Evolutionary conservation across 257 asterid species (phyloP).

Genomic region (Oldenlandia corymbosa): DNA sequence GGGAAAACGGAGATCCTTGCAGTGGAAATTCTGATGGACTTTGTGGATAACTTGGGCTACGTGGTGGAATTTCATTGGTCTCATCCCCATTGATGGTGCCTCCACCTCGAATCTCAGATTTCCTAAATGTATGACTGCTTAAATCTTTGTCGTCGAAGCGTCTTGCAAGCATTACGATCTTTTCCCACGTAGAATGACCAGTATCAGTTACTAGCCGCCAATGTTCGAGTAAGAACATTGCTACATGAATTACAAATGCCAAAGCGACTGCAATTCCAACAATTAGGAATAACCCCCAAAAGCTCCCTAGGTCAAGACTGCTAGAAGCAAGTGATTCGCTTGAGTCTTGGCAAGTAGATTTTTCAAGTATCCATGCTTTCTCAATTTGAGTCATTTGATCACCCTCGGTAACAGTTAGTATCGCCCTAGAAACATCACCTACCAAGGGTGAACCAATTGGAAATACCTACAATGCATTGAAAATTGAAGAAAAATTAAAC

Average conservation of each 20-base stretch:
- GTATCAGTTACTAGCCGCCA: slow-evolving; percentile 14
- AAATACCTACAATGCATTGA: slow-evolving; percentile 38
- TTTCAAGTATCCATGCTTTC: slow-evolving; percentile 28
- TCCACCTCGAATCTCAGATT: slow-evolving; percentile 10
- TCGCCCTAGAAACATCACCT: slow-evolving; percentile 47
- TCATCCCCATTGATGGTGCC: slow-evolving; percentile 2
- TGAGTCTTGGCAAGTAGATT: neutral
- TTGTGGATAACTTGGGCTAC: slow-evolving; percentile 6
- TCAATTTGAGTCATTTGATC: slow-evolving; percentile 34
- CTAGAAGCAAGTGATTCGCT: slow-evolving; percentile 17
- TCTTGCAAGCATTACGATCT: slow-evolving; percentile 12
- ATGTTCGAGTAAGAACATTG: slow-evolving; percentile 27
- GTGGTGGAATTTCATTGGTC: slow-evolving; percentile 3
- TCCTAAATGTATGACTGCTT: slow-evolving; percentile 36
- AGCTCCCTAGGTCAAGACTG: slow-evolving; percentile 42
- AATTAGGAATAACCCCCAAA: slow-evolving; percentile 47
- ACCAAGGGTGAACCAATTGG: slow-evolving; percentile 54
- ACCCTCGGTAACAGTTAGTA: slow-evolving; percentile 44
- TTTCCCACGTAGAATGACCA: slow-evolving; percentile 23
- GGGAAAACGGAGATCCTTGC: slow-evolving; percentile 9
- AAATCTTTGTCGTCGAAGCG: slow-evolving; percentile 33
- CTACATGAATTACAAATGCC: slow-evolving; percentile 18
- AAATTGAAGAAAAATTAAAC: too few species aligned
- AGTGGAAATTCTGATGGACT: slow-evolving; percentile 25
- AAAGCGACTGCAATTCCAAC: slow-evolving; percentile 23